A percentile compares a stretch with the other conserved stretches of the same genome.
Conservation (phyloP, 257 asterid species). For the Solanum neorickii region DNA sequence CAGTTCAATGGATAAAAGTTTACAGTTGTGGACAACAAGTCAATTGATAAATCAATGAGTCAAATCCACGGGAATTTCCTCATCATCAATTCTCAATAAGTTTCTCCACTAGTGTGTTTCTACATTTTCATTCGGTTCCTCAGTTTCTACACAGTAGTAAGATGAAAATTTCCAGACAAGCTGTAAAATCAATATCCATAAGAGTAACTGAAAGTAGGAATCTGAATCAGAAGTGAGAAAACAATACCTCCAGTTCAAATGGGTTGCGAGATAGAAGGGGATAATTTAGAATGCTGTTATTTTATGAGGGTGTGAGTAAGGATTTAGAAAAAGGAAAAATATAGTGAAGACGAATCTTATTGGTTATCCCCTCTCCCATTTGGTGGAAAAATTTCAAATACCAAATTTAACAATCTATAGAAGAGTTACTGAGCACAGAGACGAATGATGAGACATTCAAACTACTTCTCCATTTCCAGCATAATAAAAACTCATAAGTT, state of each 20-base stretch:
- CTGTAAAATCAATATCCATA: background rate
- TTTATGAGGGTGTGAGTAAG: background rate
- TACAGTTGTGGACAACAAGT: background rate
- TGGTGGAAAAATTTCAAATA: background rate
- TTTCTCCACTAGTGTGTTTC: background rate
- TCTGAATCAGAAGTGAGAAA: background rate
- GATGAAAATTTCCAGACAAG: background rate
- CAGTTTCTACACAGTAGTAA: background rate
- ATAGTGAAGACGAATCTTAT: background rate
- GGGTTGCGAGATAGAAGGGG: background rate
- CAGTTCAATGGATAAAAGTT: background rate
- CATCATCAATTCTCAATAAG: background rate
- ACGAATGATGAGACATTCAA: background rate
- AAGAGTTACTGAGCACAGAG: background rate
- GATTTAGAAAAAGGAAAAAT: background rate
- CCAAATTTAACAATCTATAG: background rate
- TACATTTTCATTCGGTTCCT: background rate
- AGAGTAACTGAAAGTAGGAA: background rate
- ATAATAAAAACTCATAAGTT: background rate
- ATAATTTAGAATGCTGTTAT: background rate
- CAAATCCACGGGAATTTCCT: background rate
- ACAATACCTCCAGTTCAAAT: background rate
- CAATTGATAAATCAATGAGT: background rate
- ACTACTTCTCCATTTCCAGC: background rate
- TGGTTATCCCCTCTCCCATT: background rate